Evolutionary conservation across 768 basidiomycete genomes (phyloP), one percentile per base, ranked within the genome.

Genomic region (Daedalea quercina): DNA sequence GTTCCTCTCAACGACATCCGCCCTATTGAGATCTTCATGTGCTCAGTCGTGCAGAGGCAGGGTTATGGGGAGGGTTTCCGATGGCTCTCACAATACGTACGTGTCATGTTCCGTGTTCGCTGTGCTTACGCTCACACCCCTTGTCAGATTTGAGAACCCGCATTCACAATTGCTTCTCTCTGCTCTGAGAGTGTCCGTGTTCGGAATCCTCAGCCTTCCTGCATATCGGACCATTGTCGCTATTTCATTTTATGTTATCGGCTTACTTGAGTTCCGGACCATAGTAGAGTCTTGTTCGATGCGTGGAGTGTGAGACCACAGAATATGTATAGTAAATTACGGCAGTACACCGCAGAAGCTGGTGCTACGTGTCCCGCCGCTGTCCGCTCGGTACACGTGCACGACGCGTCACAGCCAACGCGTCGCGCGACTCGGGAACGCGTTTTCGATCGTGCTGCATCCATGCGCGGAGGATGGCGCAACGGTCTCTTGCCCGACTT

Each of bases 21-120:
- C 55, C 96, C 96, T 17, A 97, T 99, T 69, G 96, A 99, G 68
- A 80, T 98, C 61, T 99, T 97, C 84, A 99, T 99, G 96, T 97
- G 94, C 76, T 98, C 96, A 13, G 96, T 99, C 52, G 96, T 99
- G 52, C 93, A 95, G 80, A 81, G 95, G 69, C 94, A 96, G 70
- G 95, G 95, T 47, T 98, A 99, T 69, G 95, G 94, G 55, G 95
- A 98, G 75, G 95, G 94, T 54, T 93, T 95, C 89, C 85, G 93
- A 60, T 96, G 94, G 94, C 64, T 96, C 54, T 94, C 91, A 58
- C 94, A 94, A 94, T 96, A 96, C 73, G 92, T 94, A 67, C 61
- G 88, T 69, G 28, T 31, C 46, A 26, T 13, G 15, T 31, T 20
- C 22, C 44, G 3, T 25, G 41, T 9, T 15, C 35, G 31, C 23